These are phyloP conservation scores for Syncephalastrum racemosum DNA, from an alignment of 371 early-diverging fungal species.

Conservation along the genomic window DNA sequence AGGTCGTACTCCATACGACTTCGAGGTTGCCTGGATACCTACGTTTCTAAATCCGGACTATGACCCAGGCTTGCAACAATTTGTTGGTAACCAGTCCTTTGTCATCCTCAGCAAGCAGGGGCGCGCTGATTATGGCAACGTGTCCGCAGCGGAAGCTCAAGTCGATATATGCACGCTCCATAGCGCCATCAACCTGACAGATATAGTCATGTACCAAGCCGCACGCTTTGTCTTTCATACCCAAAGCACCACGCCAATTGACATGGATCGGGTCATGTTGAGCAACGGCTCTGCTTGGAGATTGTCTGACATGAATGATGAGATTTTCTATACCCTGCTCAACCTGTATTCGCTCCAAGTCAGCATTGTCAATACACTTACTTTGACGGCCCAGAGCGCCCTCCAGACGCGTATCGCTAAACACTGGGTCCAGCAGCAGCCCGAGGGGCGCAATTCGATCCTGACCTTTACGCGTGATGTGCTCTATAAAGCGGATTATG, in stretches of 20 bases:
- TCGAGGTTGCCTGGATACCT: slow-evolving; percentile 11
- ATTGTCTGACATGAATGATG: too few relatives aligned
- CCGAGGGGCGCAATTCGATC: neutral
- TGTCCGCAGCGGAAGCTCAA: neutral
- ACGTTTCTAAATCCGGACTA: neutral
- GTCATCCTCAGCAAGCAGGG: slow-evolving; percentile 6
- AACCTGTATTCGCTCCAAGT: slow-evolving; percentile 4
- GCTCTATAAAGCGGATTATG: neutral
- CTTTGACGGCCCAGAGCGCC: neutral
- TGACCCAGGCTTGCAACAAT: slow-evolving; percentile 15
- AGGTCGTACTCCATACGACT: slow-evolving; percentile 21
- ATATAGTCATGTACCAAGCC: neutral
- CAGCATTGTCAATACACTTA: neutral
- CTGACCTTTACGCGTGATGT: neutral
- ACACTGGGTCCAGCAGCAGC: neutral
- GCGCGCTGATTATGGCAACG: neutral
- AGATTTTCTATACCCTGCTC: neutral
- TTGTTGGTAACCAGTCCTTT: slow-evolving; percentile 30
- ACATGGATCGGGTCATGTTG: slow-evolving; percentile 2
- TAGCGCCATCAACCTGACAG: neutral
- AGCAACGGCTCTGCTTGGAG: neutral
- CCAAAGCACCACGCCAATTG: neutral
- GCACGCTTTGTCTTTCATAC: neutral
- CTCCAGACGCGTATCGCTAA: too few relatives aligned
- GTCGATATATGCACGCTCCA: slow-evolving; percentile 5